phyloP scores from a whole-genome alignment of 495 filamentous ascomycete species.

The Letharia columbiana region DNA sequence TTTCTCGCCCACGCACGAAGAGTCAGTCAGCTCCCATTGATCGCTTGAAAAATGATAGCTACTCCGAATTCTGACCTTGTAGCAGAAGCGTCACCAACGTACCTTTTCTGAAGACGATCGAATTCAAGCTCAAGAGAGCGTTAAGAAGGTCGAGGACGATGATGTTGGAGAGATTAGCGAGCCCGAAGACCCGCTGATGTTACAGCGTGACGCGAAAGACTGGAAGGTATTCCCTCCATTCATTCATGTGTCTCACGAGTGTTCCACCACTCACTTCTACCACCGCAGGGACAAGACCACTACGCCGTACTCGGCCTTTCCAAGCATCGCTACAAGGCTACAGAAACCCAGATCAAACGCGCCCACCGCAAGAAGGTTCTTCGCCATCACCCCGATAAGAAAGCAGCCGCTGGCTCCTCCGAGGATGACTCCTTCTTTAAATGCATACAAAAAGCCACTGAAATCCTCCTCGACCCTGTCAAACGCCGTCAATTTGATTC shows the following conservation, averaged over 20 bases:
- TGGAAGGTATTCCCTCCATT: conserved; percentile 69
- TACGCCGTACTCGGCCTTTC: conserved; percentile 92
- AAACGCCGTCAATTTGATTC: conserved; percentile 95
- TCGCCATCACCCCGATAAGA: conserved; percentile 97
- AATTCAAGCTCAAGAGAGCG: conserved; percentile 86
- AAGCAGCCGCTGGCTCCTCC: conserved; percentile 74
- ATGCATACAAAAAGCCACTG: conserved; percentile 97
- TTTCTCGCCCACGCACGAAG: conserved; percentile 95
- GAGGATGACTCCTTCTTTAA: conserved; percentile 99
- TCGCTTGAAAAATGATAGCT: background rate
- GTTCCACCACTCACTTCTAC: conserved; percentile 26
- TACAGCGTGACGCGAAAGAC: conserved; percentile 90
- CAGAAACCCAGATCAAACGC: conserved; percentile 95
- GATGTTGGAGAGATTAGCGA: conserved; percentile 86
- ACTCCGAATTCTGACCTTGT: background rate
- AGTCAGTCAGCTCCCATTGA: conserved; percentile 38
- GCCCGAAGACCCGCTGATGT: conserved; percentile 81
- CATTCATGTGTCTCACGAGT: background rate
- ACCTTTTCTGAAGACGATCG: conserved; percentile 98
- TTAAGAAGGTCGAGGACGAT: conserved; percentile 92
- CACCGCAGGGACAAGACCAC: conserved; percentile 77
- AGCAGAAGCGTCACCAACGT: conserved; percentile 78
- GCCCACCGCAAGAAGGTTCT: conserved; percentile 99
- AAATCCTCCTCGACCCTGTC: conserved; percentile 81
- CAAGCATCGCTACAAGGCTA: conserved; percentile 84